Percentiles rank a stretch among this genome's conserved stretches.
Evolutionary conservation across 176 grass and related monocot genomes (phyloP).

Genomic region (Coix lacrymajobi): DNA sequence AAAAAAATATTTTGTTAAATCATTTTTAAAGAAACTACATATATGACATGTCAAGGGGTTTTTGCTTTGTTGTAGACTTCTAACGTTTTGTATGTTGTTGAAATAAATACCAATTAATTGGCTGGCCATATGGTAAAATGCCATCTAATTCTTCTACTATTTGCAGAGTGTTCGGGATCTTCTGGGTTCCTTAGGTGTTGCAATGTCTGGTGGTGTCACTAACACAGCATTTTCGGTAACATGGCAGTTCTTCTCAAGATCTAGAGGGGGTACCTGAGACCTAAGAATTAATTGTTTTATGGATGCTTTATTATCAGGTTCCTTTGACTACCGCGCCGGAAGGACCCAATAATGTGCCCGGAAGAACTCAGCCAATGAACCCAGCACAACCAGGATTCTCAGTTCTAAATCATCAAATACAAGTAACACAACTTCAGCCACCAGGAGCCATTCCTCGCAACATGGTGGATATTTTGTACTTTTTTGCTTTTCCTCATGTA

Average conservation of each 20-base stretch:
- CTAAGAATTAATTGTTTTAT: neutral
- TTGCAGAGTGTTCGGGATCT: conserved; percentile 70
- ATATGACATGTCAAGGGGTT: conserved; percentile 17
- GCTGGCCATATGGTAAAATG: neutral
- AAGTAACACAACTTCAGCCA: conserved; percentile 56
- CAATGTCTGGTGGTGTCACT: conserved; percentile 46
- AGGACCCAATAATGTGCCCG: conserved; percentile 44
- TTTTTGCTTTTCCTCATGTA: neutral
- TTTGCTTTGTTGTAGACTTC: conserved; percentile 10
- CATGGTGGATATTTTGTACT: conserved; percentile 33
- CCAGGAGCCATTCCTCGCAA: conserved; percentile 37
- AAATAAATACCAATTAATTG: neutral
- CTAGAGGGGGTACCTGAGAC: neutral
- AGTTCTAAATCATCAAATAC: conserved; percentile 68
- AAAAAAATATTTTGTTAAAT: neutral
- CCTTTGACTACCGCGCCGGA: conserved; percentile 44
- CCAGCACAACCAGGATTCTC: conserved; percentile 55
- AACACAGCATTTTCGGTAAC: conserved; percentile 49
- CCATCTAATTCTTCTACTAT: conserved; percentile 8
- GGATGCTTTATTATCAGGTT: conserved; percentile 53
- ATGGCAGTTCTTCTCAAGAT: neutral
- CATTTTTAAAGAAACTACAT: conserved; percentile 29
- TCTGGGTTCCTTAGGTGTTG: conserved; percentile 64
- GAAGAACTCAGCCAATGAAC: conserved; percentile 51
- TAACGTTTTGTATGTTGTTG: neutral